Evolutionary conservation across 805 yeast species (phyloP).

Genomic region (Citeromyces matritensis): DNA sequence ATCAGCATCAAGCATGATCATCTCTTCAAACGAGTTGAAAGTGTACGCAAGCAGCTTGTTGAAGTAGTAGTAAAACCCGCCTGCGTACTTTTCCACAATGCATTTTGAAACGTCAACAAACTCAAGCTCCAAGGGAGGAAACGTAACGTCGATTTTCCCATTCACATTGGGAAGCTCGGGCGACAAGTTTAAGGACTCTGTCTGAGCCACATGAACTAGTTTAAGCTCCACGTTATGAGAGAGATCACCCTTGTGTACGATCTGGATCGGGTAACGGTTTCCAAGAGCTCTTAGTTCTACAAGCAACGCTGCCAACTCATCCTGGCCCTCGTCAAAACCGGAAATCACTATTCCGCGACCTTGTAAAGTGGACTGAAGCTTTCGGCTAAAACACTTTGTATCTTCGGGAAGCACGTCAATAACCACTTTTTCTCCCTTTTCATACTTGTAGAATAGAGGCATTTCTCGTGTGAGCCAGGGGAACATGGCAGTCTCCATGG

Average conservation of each 20-base stretch:
- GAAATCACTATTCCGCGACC: conserved; percentile 45
- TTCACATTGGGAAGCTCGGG: no score
- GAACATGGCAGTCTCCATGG: no score
- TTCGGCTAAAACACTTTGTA: conserved; percentile 14
- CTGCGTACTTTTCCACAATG: conserved; percentile 9
- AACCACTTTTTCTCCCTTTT: no score
- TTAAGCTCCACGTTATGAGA: conserved; percentile 15
- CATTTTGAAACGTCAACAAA: conserved; percentile 17
- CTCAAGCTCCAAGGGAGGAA: conserved; percentile 13
- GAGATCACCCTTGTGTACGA: conserved; percentile 26
- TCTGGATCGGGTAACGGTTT: conserved; percentile 33
- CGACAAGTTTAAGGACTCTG: no score
- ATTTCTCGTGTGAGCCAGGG: no score
- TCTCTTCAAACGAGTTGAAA: conserved; percentile 44
- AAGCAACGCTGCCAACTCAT: conserved; percentile 31
- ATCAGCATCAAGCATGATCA: conserved; percentile 39
- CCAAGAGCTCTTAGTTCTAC: conserved; percentile 31
- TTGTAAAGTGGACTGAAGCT: conserved; percentile 11
- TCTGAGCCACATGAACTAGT: no score
- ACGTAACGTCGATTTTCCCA: conserved; percentile 7
- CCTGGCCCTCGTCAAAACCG: conserved; percentile 25
- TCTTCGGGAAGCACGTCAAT: no score
- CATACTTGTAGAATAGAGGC: no score
- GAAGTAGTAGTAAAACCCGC: conserved; percentile 12
- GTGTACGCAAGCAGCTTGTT: conserved; percentile 40